Percentiles rank a stretch among this genome's conserved stretches.
Conservation (phyloP, 306 rosid genomes). For the Mimosa bimucronata region DNA sequence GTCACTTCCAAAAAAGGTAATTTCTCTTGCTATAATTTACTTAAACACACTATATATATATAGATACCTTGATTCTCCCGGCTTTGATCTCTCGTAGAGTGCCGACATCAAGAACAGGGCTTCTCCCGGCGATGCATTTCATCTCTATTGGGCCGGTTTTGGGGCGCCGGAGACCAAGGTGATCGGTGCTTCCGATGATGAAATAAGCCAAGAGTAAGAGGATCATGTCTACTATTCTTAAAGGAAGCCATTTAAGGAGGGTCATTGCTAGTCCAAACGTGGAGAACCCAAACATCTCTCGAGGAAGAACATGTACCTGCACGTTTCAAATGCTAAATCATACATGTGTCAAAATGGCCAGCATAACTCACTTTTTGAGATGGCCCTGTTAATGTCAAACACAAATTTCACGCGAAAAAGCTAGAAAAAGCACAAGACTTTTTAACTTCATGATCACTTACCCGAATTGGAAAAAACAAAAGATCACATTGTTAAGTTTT, state of each 20-base stretch:
- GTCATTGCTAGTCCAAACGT: constrained; percentile 84
- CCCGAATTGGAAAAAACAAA: constrained; percentile 34
- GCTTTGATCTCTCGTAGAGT: constrained; percentile 68
- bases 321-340: no score
- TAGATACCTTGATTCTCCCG: constrained; percentile 71
- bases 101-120: constrained; percentile 94
- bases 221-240: constrained; percentile 72
- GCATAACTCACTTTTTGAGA: no score
- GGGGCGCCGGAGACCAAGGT: constrained; percentile 81
- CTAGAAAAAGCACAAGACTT: constrained; percentile 15
- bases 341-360: no score
- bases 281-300: constrained; percentile 86
- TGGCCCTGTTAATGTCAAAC: not conserved
- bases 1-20: no score
- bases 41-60: no score
- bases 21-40: no score
- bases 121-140: constrained; percentile 81
- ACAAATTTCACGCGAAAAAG: constrained; percentile 25
- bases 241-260: constrained; percentile 70
- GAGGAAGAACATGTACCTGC: constrained; percentile 90
- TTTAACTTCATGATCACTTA: constrained; percentile 7
- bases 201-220: constrained; percentile 53
- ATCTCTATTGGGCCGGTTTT: constrained; percentile 92
- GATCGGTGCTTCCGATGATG: constrained; percentile 70
- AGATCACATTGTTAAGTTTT: not conserved